Percentiles rank a stretch among this genome's conserved stretches.
These are phyloP conservation scores for Eucalyptus rudis DNA, from an alignment of 345 rosid species.

Conservation along the genomic window DNA sequence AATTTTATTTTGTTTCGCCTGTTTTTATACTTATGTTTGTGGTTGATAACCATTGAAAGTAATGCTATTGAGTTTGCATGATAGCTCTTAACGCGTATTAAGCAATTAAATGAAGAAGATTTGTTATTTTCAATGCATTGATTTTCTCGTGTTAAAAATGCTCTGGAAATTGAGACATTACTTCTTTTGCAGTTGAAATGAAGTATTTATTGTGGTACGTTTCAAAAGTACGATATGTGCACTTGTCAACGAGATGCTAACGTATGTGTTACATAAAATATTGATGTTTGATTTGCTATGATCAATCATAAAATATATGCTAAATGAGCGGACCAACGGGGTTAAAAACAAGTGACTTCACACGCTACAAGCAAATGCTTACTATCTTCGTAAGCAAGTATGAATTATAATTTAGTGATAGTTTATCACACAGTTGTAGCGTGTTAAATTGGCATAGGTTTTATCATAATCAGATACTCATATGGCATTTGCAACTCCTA, in stretches of 20 bases:
- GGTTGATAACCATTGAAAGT: not conserved
- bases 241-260: not conserved
- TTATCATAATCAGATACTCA: not conserved
- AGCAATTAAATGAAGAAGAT: not conserved
- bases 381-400: not conserved
- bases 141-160: not conserved
- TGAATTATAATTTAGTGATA: not conserved
- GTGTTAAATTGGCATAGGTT: not conserved
- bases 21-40: not conserved
- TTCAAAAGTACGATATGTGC: not conserved
- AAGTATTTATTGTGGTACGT: not conserved
- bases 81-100: not conserved
- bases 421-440: not conserved
- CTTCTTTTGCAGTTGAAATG: not conserved
- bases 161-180: not conserved
- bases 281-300: not conserved
- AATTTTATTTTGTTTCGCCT: not conserved
- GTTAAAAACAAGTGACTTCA: not conserved
- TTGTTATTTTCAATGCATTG: not conserved
- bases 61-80: accelerated
- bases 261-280: not conserved
- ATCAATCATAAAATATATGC: not conserved
- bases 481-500: not conserved
- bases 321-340: not conserved
- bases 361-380: not conserved